These are phyloP conservation scores for Fonsecaea pugnacius DNA, from an alignment of 2,329 filamentous ascomycete genomes.

Conservation along the genomic window DNA sequence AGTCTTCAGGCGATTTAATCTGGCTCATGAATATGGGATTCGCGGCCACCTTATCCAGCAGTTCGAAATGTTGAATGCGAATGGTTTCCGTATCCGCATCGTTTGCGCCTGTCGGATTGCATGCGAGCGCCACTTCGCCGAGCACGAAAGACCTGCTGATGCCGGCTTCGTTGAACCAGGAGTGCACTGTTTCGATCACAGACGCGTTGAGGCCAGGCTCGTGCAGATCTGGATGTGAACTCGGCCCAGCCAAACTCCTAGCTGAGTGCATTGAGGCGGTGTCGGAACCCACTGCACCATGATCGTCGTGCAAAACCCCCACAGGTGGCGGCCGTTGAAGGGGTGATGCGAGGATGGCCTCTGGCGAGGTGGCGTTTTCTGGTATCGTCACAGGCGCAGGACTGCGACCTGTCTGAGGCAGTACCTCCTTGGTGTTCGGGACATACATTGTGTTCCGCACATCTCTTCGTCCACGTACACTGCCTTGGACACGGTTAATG, in stretches of 20 bases:
- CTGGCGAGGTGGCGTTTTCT: slow-evolving; percentile 43
- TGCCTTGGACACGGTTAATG: slow-evolving; percentile 72
- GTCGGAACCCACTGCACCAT: slow-evolving; percentile 69
- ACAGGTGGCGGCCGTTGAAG: slow-evolving; percentile 44
- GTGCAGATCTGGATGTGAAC: slow-evolving; percentile 80
- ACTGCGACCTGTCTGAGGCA: slow-evolving; percentile 32
- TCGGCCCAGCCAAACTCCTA: slow-evolving; percentile 69
- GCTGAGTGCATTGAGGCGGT: slow-evolving; percentile 90
- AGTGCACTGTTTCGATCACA: slow-evolving; percentile 88
- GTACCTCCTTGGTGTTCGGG: slow-evolving; percentile 50
- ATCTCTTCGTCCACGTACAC: slow-evolving; percentile 84
- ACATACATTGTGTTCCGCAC: slow-evolving; percentile 89
- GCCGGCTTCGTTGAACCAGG: slow-evolving; percentile 74
- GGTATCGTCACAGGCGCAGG: slow-evolving; percentile 35
- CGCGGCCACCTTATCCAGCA: slow-evolving; percentile 88
- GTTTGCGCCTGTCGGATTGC: slow-evolving; percentile 61
- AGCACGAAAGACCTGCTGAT: slow-evolving; percentile 74
- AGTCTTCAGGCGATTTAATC: slow-evolving; percentile 19
- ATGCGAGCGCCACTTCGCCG: slow-evolving; percentile 87
- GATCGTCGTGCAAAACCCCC: slow-evolving; percentile 64
- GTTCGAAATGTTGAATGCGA: slow-evolving; percentile 82
- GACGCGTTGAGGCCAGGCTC: slow-evolving; percentile 82
- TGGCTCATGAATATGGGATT: slow-evolving; percentile 84
- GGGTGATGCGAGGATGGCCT: slow-evolving; percentile 33
- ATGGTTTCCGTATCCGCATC: slow-evolving; percentile 64